Evolutionary conservation across 78 protist species (phyloP).

Genomic region (Anaeramoeba flamelloides): DNA sequence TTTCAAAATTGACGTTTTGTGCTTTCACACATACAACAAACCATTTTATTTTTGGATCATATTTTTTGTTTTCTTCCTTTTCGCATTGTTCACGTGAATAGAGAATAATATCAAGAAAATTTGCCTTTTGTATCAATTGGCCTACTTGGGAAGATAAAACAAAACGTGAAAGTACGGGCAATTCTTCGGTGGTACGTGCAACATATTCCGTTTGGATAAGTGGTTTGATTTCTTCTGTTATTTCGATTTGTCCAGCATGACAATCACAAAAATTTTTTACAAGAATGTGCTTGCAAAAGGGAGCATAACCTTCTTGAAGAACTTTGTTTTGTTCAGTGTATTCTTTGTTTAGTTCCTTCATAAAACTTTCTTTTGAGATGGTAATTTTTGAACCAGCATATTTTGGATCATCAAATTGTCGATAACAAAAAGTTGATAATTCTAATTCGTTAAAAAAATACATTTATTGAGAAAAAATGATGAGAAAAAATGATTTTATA

Average conservation of each 20-base stretch:
- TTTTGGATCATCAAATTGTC: neutral
- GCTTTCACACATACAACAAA: constrained; percentile 35
- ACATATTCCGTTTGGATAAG: constrained; percentile 17
- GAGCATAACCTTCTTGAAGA: constrained; percentile 26
- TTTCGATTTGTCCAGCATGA: neutral
- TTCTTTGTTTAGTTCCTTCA: neutral
- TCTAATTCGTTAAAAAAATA: too few relatives aligned
- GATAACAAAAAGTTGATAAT: neutral
- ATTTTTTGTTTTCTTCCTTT: constrained; percentile 10
- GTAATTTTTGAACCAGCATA: neutral
- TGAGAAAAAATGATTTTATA: too few relatives aligned
- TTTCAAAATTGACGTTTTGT: constrained; percentile 31
- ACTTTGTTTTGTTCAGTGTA: constrained; percentile 3
- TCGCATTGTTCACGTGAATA: constrained; percentile 26
- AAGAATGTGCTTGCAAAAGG: constrained; percentile 32
- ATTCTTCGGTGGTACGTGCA: constrained; percentile 13
- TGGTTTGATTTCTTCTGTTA: constrained; percentile 7
- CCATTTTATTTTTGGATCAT: too few relatives aligned
- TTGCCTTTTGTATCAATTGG: constrained; percentile 9
- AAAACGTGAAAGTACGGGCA: constrained; percentile 24
- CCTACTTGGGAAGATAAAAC: neutral
- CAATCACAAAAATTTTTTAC: constrained; percentile 5
- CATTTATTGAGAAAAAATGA: too few relatives aligned
- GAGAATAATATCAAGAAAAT: constrained; percentile 19
- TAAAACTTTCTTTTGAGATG: neutral